Conservation (phyloP, 352 stramenopile species). For the Labyrinthula sp. region DNA sequence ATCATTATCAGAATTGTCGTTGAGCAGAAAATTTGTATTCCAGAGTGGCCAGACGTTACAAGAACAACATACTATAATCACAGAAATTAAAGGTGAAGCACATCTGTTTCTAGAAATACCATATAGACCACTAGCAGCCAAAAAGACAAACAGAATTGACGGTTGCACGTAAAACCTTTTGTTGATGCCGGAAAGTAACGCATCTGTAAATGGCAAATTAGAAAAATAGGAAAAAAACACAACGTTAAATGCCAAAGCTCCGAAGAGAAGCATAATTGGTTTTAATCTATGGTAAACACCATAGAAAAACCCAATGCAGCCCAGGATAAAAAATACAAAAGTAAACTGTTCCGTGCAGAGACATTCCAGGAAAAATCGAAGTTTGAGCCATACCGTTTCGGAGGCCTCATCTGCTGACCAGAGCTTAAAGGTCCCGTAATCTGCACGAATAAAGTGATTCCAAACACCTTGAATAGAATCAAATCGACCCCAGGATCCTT, state of each 20-base stretch:
- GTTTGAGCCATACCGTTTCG: slow-evolving; percentile 46
- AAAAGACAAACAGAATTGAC: slow-evolving; percentile 67
- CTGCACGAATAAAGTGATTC: slow-evolving; percentile 61
- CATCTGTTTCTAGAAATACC: slow-evolving; percentile 28
- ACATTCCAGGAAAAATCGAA: slow-evolving; percentile 49
- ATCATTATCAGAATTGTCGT: slow-evolving; percentile 33
- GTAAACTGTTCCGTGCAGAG: slow-evolving; percentile 41
- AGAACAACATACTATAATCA: slow-evolving; percentile 13
- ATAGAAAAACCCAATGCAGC: background rate
- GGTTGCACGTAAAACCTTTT: slow-evolving; percentile 58
- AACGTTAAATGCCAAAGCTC: slow-evolving; percentile 61
- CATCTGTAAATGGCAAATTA: slow-evolving; percentile 70
- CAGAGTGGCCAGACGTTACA: slow-evolving; percentile 28
- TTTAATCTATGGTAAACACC: background rate
- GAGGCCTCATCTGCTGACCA: slow-evolving; percentile 46
- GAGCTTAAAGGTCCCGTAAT: slow-evolving; percentile 77
- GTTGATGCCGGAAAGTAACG: slow-evolving; percentile 72
- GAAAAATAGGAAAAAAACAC: slow-evolving; percentile 72
- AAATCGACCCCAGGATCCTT: slow-evolving; percentile 75
- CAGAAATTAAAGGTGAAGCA: slow-evolving; percentile 12
- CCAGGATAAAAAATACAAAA: slow-evolving; percentile 19
- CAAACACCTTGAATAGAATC: slow-evolving; percentile 54
- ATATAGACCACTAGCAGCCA: slow-evolving; percentile 39
- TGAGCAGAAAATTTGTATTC: slow-evolving; percentile 10
- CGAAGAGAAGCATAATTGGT: slow-evolving; percentile 32